Evolutionary conservation across 495 filamentous ascomycete genomes (phyloP).

Genomic region (Platismatia glauca): DNA sequence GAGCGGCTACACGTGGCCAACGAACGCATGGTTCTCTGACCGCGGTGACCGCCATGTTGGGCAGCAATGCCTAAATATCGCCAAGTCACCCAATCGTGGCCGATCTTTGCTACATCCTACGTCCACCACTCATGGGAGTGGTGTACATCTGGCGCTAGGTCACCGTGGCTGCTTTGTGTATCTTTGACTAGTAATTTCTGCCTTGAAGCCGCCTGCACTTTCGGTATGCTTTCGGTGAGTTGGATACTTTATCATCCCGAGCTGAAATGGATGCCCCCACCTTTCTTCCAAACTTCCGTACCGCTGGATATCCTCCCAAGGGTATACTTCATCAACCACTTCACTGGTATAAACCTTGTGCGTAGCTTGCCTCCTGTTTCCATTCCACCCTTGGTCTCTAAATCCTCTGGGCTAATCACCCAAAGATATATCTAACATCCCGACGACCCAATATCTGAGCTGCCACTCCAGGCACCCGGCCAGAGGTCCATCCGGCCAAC

Average conservation of each 20-base stretch:
- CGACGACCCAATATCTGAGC: background rate
- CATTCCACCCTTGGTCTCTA: background rate
- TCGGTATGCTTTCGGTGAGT: conserved; percentile 6
- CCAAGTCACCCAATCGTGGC: background rate
- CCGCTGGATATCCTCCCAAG: background rate
- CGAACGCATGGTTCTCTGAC: background rate
- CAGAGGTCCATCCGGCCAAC: background rate
- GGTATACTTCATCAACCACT: background rate
- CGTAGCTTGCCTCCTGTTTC: background rate
- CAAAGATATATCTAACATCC: background rate
- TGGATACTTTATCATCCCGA: background rate
- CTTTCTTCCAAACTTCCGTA: background rate
- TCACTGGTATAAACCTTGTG: background rate
- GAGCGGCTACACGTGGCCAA: background rate
- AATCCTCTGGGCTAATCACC: background rate
- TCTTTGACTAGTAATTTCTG: background rate
- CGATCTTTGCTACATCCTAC: background rate
- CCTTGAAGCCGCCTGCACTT: background rate
- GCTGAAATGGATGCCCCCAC: background rate
- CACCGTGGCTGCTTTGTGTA: background rate
- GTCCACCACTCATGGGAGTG: background rate
- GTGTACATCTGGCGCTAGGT: background rate
- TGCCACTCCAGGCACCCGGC: background rate
- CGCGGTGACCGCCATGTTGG: background rate
- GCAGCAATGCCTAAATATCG: conserved; percentile 1